A percentile compares a stretch with the other conserved stretches of the same genome.
Conservation (phyloP, 108 stramenopile species). For the Aurantiochytrium sp. region DNA sequence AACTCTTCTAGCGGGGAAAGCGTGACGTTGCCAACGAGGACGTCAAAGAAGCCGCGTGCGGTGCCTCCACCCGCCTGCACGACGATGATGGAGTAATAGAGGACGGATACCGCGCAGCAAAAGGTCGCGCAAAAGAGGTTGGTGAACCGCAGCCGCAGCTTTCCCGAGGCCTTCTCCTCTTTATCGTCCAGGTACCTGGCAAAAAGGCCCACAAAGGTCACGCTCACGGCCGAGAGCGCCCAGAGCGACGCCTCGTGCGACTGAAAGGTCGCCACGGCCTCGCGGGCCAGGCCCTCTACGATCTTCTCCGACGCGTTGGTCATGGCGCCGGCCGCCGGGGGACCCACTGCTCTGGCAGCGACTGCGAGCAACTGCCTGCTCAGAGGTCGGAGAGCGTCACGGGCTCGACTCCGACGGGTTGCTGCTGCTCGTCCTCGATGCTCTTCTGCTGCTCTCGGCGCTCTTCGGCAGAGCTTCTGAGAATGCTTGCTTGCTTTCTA, state of each 20-base stretch:
- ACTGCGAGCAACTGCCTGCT: too few relatives aligned
- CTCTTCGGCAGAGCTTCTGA: too few relatives aligned
- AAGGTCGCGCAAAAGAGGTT: constrained; percentile 28
- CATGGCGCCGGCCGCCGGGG: too few relatives aligned
- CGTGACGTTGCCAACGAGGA: neutral
- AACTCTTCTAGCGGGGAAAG: neutral
- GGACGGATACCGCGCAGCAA: neutral
- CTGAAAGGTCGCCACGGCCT: neutral
- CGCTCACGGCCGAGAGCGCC: neutral
- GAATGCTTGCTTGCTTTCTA: too few relatives aligned
- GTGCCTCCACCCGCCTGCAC: neutral
- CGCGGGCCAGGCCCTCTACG: too few relatives aligned
- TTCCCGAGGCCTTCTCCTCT: neutral
- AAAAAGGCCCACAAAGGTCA: constrained; percentile 16
- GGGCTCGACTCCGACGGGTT: too few relatives aligned
- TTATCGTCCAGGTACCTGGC: neutral
- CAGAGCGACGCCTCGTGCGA: neutral
- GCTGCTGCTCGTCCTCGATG: too few relatives aligned
- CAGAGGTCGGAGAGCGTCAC: too few relatives aligned
- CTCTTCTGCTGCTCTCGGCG: too few relatives aligned
- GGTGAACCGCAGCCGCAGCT: neutral
- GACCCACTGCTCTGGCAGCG: too few relatives aligned
- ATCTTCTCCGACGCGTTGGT: too few relatives aligned
- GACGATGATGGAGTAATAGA: neutral
- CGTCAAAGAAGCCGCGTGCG: neutral